Percentiles rank a stretch among this genome's conserved stretches.
These are phyloP conservation scores for Sclerotiophoma versabilis DNA, from an alignment of 2,329 filamentous ascomycete species.

Conservation along the genomic window DNA sequence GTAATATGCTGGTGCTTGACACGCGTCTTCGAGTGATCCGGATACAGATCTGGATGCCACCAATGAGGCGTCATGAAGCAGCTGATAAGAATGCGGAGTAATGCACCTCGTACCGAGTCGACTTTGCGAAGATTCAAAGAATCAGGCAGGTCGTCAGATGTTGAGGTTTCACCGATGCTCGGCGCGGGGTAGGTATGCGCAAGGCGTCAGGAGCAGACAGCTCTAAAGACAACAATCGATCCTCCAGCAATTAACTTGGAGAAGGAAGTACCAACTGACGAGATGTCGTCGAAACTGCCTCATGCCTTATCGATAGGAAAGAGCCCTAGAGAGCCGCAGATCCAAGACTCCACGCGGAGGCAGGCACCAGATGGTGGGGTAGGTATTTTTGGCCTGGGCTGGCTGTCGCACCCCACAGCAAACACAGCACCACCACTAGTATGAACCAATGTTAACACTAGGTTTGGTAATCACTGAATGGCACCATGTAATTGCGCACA, in stretches of 20 bases:
- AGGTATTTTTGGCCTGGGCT: slow-evolving; percentile 2
- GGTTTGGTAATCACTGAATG: neutral
- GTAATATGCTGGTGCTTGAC: slow-evolving; percentile 14
- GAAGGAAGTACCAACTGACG: neutral
- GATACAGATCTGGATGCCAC: slow-evolving; percentile 13
- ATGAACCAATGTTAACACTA: neutral
- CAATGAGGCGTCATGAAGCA: slow-evolving; percentile 14
- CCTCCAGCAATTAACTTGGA: neutral
- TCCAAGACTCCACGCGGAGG: slow-evolving; percentile 13
- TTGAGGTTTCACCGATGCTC: slow-evolving; percentile 12
- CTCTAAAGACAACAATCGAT: neutral
- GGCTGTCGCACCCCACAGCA: slow-evolving; percentile 1
- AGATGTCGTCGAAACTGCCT: slow-evolving; percentile 29
- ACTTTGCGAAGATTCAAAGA: slow-evolving; percentile 1
- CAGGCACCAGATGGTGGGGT: slow-evolving; percentile 15
- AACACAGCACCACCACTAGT: neutral
- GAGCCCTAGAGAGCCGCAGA: slow-evolving; percentile 16
- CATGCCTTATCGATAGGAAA: slow-evolving; percentile 24
- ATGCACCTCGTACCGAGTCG: slow-evolving; percentile 10
- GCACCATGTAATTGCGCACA: neutral
- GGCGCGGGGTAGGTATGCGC: slow-evolving; percentile 8
- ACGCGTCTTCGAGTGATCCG: slow-evolving; percentile 2
- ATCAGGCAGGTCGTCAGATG: slow-evolving; percentile 17
- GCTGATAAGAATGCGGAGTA: slow-evolving; percentile 20
- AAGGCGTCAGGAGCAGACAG: neutral